These are phyloP conservation scores for Neurospora sp. DNA, from an alignment of 495 filamentous ascomycete species.

Conservation along the genomic window DNA sequence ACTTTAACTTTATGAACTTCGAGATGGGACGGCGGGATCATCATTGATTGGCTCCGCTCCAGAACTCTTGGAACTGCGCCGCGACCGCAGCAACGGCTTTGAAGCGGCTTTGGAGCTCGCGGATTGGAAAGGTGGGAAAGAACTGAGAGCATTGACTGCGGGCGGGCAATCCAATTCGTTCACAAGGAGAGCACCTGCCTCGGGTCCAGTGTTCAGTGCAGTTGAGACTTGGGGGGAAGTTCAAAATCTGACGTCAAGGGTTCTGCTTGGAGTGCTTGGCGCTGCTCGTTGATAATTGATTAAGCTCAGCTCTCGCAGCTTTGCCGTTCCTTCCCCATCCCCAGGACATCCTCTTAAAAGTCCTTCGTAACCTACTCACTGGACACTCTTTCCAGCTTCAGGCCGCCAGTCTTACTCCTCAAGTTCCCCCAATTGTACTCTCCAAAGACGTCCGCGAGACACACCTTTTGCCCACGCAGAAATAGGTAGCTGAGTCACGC, in stretches of 20 bases:
- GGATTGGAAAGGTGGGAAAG: neutral
- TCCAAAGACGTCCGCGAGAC: neutral
- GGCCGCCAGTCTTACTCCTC: neutral
- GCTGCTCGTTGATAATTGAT: neutral
- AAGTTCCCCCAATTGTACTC: neutral
- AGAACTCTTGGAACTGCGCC: neutral
- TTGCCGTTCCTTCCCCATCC: neutral
- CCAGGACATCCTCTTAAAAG: neutral
- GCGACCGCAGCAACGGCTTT: neutral
- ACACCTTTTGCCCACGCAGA: neutral
- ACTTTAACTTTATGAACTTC: neutral
- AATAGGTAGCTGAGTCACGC: neutral
- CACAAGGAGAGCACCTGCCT: neutral
- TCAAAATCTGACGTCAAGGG: neutral
- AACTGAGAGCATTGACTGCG: neutral
- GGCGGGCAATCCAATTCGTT: neutral
- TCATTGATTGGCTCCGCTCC: neutral
- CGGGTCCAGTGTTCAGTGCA: neutral
- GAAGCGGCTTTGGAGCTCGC: neutral
- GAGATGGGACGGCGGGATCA: neutral
- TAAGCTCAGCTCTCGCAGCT: neutral
- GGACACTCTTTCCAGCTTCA: neutral
- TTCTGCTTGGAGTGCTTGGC: neutral
- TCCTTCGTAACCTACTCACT: neutral
- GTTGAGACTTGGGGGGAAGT: neutral